Evolutionary conservation across 1,284 basidiomycete species (phyloP).

Genomic region (Rhizopogon hawkerae): DNA sequence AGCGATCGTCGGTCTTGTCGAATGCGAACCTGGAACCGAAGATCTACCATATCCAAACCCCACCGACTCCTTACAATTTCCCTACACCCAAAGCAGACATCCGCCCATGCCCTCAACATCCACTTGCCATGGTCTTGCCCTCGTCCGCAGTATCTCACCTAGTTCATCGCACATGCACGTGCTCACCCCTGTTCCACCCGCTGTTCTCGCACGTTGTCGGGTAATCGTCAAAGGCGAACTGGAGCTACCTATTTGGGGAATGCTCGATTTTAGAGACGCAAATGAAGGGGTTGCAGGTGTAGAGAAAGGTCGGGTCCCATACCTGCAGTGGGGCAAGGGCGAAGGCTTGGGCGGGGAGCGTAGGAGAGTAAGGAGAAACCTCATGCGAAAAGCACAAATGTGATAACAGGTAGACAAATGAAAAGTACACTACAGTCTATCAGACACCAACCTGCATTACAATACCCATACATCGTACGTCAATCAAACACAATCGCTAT

Average conservation of each 20-base stretch:
- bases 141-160: conserved; percentile 58
- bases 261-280: conserved; percentile 63
- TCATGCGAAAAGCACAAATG: conserved; percentile 78
- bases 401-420: conserved; percentile 16
- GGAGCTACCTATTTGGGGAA: conserved; percentile 80
- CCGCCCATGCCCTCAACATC: conserved; percentile 51
- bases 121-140: conserved; percentile 59
- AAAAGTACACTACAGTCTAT: not conserved
- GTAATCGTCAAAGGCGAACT: conserved; percentile 74
- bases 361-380: conserved; percentile 72
- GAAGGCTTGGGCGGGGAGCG: conserved; percentile 62
- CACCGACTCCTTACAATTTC: conserved; percentile 21
- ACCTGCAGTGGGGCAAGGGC: conserved; percentile 68
- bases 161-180: conserved; percentile 47
- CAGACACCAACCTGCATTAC: not conserved
- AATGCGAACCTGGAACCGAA: conserved; percentile 23
- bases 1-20: conserved; percentile 69
- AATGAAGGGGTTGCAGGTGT: conserved; percentile 45
- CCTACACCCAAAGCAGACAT: conserved; percentile 49
- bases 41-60: not conserved
- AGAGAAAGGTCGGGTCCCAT: conserved; percentile 63
- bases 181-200: conserved; percentile 61
- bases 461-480: not conserved
- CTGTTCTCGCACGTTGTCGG: conserved; percentile 29
- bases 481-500: not conserved